Evolutionary conservation across 2,329 filamentous ascomycete species (phyloP), one percentile per base, ranked within the genome.

Genomic region (Blastomyces parvus): DNA sequence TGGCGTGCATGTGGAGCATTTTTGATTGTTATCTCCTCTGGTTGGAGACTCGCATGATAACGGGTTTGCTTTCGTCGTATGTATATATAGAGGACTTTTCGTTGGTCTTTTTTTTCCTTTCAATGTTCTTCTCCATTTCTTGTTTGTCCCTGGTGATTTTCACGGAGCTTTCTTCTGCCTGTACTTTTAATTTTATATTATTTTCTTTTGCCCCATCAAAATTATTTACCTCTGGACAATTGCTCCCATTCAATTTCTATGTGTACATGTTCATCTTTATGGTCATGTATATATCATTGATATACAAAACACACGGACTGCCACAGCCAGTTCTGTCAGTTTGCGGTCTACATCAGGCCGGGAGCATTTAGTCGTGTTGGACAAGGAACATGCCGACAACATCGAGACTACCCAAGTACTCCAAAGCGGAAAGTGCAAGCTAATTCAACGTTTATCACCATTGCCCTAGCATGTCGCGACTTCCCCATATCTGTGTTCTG

Each of bases 1-100:
- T 71, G 76, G 76, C 76, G 76, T 76, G 69, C 66, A 66, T 70
- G 69, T 71, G 70, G 74, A 70, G 74, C 75, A 77, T 77, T 74
- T 70, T 72, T 74, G 71, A 57, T 50, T 53, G 38, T 25, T 50
- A n/a, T 59, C 55, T 59, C 42, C 46, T 63, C 56, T n/a, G 70
- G 70, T 72, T 73, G 68, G 73, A 72, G 62, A 72, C 68, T 69
- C 73, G 72, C 73, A 75, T 77, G 74, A 71, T 72, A 70, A 72
- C 74, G 71, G 74, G 70, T 73, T 73, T 71, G 71, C 72, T 70
- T 70, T 69, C 70, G 69, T 70, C 70, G 67, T 67, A 69, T 76
- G 70, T 78, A 77, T 71, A 77, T 78, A 78, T 77, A 78, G 71
- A 74, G 70, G 63, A 57, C 66, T 67, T 36, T 62, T 55, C 30